These are phyloP conservation scores for Pichia nanzhaoensis DNA, from an alignment of 805 yeast genomes.

Conservation along the genomic window DNA sequence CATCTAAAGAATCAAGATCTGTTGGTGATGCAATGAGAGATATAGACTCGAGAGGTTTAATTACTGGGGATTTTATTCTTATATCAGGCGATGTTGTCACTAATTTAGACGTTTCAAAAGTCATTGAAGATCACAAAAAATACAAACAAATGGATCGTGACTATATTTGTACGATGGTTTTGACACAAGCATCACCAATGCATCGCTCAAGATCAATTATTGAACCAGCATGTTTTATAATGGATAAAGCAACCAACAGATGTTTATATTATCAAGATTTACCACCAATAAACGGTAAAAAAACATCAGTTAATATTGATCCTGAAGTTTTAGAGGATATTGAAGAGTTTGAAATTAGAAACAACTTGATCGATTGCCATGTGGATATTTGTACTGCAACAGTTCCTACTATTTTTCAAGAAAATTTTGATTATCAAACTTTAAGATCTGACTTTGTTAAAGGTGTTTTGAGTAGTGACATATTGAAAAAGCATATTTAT, in stretches of 20 bases:
- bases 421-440: slow-evolving; percentile 89
- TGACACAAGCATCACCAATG: slow-evolving; percentile 74
- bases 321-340: slow-evolving; percentile 76
- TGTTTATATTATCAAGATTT: slow-evolving; percentile 82
- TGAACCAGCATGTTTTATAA: slow-evolving; percentile 78
- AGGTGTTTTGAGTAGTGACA: slow-evolving; percentile 86
- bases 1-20: slow-evolving; percentile 80
- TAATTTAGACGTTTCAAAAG: slow-evolving; percentile 72
- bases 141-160: slow-evolving; percentile 75
- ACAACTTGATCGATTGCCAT: slow-evolving; percentile 93
- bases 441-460: slow-evolving; percentile 82
- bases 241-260: slow-evolving; percentile 66
- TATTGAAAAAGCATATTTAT: slow-evolving; percentile 84
- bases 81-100: slow-evolving; percentile 96
- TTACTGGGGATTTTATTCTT: slow-evolving; percentile 82
- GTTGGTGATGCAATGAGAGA: slow-evolving; percentile 98
- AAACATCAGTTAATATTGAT: slow-evolving; percentile 57
- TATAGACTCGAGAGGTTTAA: slow-evolving; percentile 81
- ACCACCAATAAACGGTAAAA: slow-evolving; percentile 44
- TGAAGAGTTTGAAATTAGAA: slow-evolving; percentile 72
- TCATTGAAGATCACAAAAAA: slow-evolving; percentile 64
- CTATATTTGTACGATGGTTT: slow-evolving; percentile 90
- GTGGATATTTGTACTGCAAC: slow-evolving; percentile 93
- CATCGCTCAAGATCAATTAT: slow-evolving; percentile 78
- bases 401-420: slow-evolving; percentile 93